Conservation (phyloP, 2,329 filamentous ascomycete species). For the Coniochaeta sp. region DNA sequence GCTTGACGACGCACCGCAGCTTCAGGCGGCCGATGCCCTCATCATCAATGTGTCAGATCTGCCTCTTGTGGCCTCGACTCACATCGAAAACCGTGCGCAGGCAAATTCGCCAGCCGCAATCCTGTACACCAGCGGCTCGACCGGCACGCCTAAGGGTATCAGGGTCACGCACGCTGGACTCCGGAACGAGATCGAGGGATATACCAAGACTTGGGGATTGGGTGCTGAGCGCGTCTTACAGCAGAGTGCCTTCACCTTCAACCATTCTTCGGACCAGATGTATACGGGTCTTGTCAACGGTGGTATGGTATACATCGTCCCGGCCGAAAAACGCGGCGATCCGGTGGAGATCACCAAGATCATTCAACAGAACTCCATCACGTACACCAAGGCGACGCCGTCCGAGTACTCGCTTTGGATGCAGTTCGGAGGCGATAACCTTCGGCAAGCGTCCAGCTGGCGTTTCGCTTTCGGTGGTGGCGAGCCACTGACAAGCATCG, state of each 20-base stretch:
- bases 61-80: no score
- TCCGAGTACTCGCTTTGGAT: slow-evolving; percentile 23
- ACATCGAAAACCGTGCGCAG: background rate
- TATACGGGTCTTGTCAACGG: slow-evolving; percentile 21
- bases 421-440: slow-evolving; percentile 7
- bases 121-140: slow-evolving; percentile 24
- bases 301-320: slow-evolving; percentile 22
- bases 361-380: slow-evolving; percentile 21
- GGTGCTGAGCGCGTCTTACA: slow-evolving; percentile 21
- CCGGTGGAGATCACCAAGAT: slow-evolving; percentile 19
- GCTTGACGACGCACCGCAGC: slow-evolving; percentile 16
- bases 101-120: slow-evolving; percentile 14
- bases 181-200: slow-evolving; percentile 18
- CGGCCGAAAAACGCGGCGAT: slow-evolving; percentile 20
- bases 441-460: slow-evolving; percentile 17
- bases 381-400: slow-evolving; percentile 23
- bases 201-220: slow-evolving; percentile 5
- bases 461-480: slow-evolving; percentile 21
- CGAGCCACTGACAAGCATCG: slow-evolving; percentile 13
- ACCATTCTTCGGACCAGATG: slow-evolving; percentile 22
- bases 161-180: slow-evolving; percentile 21
- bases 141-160: slow-evolving; percentile 33
- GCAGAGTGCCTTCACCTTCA: slow-evolving; percentile 25
- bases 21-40: slow-evolving; percentile 7
- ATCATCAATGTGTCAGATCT: background rate